Evolutionary conservation across 2,329 filamentous ascomycete genomes (phyloP).

Genomic region (Leptographium radiaticola): DNA sequence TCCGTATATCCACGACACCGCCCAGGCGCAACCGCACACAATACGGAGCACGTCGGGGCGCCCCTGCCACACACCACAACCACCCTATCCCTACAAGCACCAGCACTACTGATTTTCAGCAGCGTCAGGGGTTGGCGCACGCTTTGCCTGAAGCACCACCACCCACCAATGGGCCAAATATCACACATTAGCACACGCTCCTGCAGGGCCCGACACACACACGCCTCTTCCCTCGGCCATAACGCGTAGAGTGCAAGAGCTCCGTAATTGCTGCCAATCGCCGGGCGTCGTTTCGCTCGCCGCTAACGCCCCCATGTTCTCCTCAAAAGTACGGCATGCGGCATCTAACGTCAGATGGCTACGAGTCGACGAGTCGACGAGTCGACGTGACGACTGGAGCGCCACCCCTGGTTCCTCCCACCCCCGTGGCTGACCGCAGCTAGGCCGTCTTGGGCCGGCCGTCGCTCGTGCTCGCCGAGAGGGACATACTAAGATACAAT

Average conservation of each 20-base stretch:
- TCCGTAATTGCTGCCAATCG: constrained; percentile 5
- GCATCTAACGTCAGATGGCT: constrained; percentile 1
- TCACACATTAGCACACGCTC: constrained; percentile 2
- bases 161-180: neutral
- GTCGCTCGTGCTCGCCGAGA: neutral
- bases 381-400: neutral
- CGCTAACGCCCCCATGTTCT: neutral
- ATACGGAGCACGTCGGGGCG: neutral
- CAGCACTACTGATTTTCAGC: neutral
- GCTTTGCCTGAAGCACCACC: neutral
- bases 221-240: neutral
- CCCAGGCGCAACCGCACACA: too few species aligned
- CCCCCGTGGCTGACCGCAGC: neutral
- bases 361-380: neutral
- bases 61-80: neutral
- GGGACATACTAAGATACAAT: too few species aligned
- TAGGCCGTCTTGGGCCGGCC: neutral
- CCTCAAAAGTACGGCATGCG: neutral
- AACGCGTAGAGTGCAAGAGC: neutral
- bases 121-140: neutral
- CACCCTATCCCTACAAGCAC: neutral
- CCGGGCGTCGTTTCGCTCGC: neutral
- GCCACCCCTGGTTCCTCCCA: neutral
- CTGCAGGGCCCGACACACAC: neutral
- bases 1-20: neutral